Base-by-base conservation (phyloP, 495 filamentous ascomycete species). In the Penicillium cosmopolitanum region DNA sequence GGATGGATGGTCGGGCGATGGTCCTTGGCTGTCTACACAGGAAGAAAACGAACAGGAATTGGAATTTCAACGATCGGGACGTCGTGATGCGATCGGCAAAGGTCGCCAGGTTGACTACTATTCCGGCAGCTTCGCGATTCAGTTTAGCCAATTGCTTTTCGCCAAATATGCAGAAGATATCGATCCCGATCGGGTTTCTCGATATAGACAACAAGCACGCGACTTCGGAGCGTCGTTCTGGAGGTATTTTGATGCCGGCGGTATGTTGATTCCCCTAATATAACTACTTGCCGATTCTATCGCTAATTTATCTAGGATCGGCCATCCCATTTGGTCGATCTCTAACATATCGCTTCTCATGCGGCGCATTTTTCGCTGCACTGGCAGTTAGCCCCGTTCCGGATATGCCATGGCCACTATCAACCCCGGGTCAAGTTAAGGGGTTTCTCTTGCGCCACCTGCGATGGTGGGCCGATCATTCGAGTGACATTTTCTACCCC, bases 321-420 rank as follows among this genome's bases (percentile, higher is more conserved):
- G 66, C 63, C 7, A 87, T 89, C 52, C 88, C 89, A 15, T 92
- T 91, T 60, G 88, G 89, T 25, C 80, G 89, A 6, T 86, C 82
- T 40, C 81, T 90, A n/a, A 88, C 86, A 5, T 92, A 92, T 72
- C 79, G 88, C 28, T 90, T 90, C 68, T 87, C 88, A 18, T 90
- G 90, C 82, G 85, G 85, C 1, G 87, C 82, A 7, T 92, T 91
- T 73, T 92, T 87, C 85, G 84, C 86, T 35, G 85, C 88, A 12
- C 66, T 89, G 36, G 88, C 85, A 1, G 90, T 88, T 62, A 87
- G 86, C 1, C 82, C 82, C 55, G 19, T 62, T 3, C 15, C 48
- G 0, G 25, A 53, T 10, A 62, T 81, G 89, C 55, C 85, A 87
- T 46, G 81, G 84, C 0, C 73, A 87, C 33, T 85, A 81, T 21